phyloP scores from a whole-genome alignment of 2,329 filamentous ascomycete species.

The Ceratocystis harringtonii region DNA sequence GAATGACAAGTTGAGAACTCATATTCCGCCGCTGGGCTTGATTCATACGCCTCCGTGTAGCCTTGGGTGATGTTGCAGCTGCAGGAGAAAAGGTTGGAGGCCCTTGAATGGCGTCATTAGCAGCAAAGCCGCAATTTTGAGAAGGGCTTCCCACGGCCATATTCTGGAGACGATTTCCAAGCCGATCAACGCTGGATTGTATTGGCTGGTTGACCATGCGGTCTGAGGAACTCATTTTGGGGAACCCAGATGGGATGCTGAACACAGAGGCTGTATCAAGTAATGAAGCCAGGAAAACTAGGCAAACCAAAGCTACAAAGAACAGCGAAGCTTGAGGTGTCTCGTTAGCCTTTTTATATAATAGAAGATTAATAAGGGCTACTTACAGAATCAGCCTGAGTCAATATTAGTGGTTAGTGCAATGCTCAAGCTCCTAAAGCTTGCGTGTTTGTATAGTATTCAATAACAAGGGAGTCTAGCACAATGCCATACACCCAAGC shows the following conservation, averaged over 20 bases:
- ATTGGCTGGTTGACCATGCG: not conserved
- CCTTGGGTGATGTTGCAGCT: not conserved
- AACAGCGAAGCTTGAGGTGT: no score
- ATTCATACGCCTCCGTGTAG: conserved; percentile 33
- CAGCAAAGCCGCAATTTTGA: not conserved
- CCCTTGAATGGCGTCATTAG: not conserved
- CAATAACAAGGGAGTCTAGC: not conserved
- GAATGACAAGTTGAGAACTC: conserved; percentile 43
- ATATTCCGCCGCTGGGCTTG: conserved; percentile 50
- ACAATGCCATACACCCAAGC: not conserved
- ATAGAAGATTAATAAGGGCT: no score
- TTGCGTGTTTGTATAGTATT: not conserved
- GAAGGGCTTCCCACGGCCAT: not conserved
- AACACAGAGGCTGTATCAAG: not conserved
- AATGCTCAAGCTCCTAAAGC: not conserved
- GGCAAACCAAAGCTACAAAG: no score
- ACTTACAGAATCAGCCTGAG: no score
- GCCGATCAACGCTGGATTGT: not conserved
- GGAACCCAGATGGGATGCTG: not conserved
- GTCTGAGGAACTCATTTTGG: not conserved
- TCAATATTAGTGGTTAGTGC: no score
- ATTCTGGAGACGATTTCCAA: conserved; percentile 6
- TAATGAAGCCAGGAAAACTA: no score
- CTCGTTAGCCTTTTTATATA: no score
- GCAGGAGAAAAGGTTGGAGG: not conserved